phyloP scores from a whole-genome alignment of 805 yeast species.

The Starmerella bombi region DNA sequence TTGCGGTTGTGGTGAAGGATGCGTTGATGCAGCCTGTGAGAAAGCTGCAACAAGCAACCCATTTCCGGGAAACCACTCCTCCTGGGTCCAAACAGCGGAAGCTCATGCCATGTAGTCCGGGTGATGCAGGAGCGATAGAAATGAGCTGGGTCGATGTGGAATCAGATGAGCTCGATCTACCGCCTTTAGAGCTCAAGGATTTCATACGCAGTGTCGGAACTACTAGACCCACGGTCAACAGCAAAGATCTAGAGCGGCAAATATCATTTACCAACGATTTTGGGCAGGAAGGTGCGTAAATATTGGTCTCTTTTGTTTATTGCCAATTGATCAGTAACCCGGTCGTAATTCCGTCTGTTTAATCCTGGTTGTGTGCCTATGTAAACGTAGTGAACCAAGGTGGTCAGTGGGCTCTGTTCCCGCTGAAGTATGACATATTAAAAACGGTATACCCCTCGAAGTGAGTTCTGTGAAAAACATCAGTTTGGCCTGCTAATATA shows the following conservation, averaged over 20 bases:
- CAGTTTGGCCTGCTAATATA: too few species aligned
- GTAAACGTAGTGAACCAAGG: not conserved
- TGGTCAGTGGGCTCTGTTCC: too few species aligned
- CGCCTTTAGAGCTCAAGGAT: conserved; percentile 78
- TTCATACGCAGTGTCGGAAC: conserved; percentile 83
- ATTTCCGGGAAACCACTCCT: conserved; percentile 51
- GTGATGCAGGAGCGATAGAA: conserved; percentile 74
- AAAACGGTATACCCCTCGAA: too few species aligned
- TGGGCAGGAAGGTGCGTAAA: conserved; percentile 82
- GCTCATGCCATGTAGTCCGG: conserved; percentile 92
- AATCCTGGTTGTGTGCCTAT: not conserved
- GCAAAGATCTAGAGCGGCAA: conserved; percentile 66
- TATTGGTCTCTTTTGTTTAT: too few species aligned
- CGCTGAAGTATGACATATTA: too few species aligned
- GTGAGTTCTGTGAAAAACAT: too few species aligned
- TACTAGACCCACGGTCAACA: conserved; percentile 91
- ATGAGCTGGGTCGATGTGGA: conserved; percentile 89
- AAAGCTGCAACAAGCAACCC: conserved; percentile 90
- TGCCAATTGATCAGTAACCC: too few species aligned
- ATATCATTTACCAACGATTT: conserved; percentile 83
- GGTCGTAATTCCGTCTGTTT: too few species aligned
- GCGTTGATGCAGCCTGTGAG: conserved; percentile 97
- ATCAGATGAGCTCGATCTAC: conserved; percentile 80
- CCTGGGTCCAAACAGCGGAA: conserved; percentile 25
- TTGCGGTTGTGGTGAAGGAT: conserved; percentile 91